phyloP scores from a whole-genome alignment of 2,329 filamentous ascomycete genomes.

The Cryphonectria naterciae region DNA sequence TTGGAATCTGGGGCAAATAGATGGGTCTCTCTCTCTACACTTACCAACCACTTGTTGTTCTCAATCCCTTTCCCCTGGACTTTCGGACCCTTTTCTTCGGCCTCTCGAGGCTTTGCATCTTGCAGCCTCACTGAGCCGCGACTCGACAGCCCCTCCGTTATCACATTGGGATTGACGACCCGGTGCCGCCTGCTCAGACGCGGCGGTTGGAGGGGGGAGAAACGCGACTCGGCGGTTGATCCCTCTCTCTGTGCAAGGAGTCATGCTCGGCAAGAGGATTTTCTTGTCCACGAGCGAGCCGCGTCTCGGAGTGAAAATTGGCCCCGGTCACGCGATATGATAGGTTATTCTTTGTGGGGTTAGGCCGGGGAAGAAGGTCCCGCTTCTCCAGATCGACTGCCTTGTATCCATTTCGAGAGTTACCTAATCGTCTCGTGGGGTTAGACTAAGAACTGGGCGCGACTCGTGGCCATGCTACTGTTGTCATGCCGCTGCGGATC shows the following conservation, averaged over 20 bases:
- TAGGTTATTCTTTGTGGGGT: neutral
- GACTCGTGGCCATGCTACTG: slow-evolving; percentile 3
- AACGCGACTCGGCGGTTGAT: slow-evolving; percentile 7
- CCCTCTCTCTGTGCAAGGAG: neutral
- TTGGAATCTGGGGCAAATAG: neutral
- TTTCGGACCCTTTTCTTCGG: slow-evolving; percentile 35
- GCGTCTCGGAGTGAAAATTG: neutral
- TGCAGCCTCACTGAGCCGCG: neutral
- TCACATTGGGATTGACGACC: neutral
- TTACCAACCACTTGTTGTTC: slow-evolving; percentile 48
- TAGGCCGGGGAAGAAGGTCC: neutral
- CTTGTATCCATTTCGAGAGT: neutral
- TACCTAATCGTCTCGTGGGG: neutral
- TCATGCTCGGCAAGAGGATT: neutral
- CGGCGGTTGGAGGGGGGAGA: neutral
- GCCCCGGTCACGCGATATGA: neutral
- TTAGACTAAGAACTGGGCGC: neutral
- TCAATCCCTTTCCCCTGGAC: slow-evolving; percentile 46
- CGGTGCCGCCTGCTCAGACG: slow-evolving; percentile 3
- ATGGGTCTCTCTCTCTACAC: slow-evolving; percentile 3
- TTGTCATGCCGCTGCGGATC: too few relatives aligned
- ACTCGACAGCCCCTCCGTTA: neutral
- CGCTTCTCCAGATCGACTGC: neutral
- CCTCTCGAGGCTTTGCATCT: slow-evolving; percentile 9
- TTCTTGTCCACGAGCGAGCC: neutral